phyloP scores from a whole-genome alignment of 192 early-diverging fungal genomes.

The Backusella circina region DNA sequence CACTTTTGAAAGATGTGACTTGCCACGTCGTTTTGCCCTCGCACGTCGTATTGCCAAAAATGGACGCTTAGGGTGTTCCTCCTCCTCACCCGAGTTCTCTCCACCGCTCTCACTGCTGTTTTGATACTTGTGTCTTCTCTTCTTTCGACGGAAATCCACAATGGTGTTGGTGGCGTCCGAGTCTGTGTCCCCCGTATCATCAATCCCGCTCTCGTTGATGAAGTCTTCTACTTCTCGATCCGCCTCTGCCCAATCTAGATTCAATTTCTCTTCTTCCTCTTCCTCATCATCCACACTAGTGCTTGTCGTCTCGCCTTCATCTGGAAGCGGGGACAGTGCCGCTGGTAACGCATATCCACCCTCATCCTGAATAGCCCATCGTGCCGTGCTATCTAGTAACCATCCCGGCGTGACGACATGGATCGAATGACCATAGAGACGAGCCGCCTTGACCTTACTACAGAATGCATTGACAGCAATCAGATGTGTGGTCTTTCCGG shows the following conservation, averaged over 20 bases:
- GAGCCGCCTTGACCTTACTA: constrained; percentile 75
- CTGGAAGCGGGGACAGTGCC: not conserved
- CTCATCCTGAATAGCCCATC: constrained; percentile 74
- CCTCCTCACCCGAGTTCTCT: constrained; percentile 12
- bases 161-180: constrained; percentile 15
- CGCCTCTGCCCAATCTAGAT: constrained; percentile 41
- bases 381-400: constrained; percentile 66
- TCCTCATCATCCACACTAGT: constrained; percentile 18
- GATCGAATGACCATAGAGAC: constrained; percentile 34
- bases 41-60: not conserved
- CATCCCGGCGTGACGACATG: constrained; percentile 58
- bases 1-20: constrained; percentile 12
- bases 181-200: constrained; percentile 27
- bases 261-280: constrained; percentile 23
- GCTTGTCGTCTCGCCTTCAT: constrained; percentile 7
- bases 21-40: not conserved
- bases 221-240: constrained; percentile 33
- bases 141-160: not conserved
- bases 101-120: constrained; percentile 7
- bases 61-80: not conserved
- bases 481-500: constrained; percentile 75
- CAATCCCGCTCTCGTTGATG: constrained; percentile 33
- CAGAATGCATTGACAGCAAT: constrained; percentile 79
- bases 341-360: constrained; percentile 45
- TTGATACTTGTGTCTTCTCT: constrained; percentile 23